Evolutionary conservation across 2,329 filamentous ascomycete genomes (phyloP).

Genomic region (Fusarium lyarnte): DNA sequence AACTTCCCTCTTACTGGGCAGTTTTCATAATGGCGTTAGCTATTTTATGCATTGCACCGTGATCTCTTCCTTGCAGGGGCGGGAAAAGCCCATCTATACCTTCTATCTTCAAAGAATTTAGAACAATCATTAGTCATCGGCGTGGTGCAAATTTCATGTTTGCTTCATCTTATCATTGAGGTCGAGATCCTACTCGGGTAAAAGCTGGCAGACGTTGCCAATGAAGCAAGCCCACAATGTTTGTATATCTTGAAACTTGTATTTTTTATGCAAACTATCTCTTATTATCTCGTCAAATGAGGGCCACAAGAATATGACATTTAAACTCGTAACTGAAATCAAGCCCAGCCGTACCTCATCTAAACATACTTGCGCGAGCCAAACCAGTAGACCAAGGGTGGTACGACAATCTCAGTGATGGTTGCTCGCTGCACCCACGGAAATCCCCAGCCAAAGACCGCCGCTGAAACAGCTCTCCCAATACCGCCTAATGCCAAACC

Average conservation of each 20-base stretch:
- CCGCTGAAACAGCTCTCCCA: not conserved
- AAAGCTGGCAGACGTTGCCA: slow-evolving; percentile 50
- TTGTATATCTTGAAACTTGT: slow-evolving; percentile 27
- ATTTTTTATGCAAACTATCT: no score
- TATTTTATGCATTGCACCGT: no score
- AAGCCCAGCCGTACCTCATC: rapidly evolving
- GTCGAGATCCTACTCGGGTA: slow-evolving; percentile 54
- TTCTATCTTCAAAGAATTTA: slow-evolving; percentile 48
- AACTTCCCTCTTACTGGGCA: no score
- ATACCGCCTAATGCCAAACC: not conserved
- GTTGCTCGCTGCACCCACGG: not conserved
- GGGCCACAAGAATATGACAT: no score
- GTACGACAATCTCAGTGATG: not conserved
- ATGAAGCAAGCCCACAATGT: slow-evolving; percentile 45
- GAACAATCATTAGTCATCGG: slow-evolving; percentile 44
- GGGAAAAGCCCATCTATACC: slow-evolving; percentile 38
- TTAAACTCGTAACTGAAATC: no score
- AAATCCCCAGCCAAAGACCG: not conserved
- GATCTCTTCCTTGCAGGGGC: no score
- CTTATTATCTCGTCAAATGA: no score
- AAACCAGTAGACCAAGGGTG: not conserved
- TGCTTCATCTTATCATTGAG: slow-evolving; percentile 50
- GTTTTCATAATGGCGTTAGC: no score
- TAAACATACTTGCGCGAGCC: not conserved
- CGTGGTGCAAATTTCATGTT: slow-evolving; percentile 45